These are phyloP conservation scores for Diaporthe citriasiana DNA, from an alignment of 2,329 filamentous ascomycete species.

Conservation along the genomic window DNA sequence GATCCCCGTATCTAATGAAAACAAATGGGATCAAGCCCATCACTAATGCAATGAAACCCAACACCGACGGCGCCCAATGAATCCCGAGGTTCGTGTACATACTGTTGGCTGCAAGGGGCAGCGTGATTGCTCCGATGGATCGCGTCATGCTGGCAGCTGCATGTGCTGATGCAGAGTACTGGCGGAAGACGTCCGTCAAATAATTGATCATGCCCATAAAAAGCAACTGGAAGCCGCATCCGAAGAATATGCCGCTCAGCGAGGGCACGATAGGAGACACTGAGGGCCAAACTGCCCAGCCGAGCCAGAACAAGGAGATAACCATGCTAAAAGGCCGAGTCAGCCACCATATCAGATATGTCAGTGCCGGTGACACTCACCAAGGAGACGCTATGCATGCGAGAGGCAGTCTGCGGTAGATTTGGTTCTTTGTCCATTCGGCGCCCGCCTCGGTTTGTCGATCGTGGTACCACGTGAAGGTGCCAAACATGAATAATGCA, in stretches of 20 bases:
- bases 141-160: constrained; percentile 22
- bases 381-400: constrained; percentile 15
- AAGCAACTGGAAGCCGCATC: constrained; percentile 16
- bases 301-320: constrained; percentile 12
- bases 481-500: not conserved
- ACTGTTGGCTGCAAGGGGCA: constrained; percentile 19
- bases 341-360: not conserved
- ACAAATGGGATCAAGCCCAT: constrained; percentile 5
- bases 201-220: constrained; percentile 25
- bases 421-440: not conserved
- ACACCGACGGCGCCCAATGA: constrained; percentile 14
- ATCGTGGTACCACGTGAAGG: constrained; percentile 13
- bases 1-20: constrained; percentile 1
- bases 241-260: constrained; percentile 14
- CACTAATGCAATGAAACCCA: constrained; percentile 7
- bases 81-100: constrained; percentile 6
- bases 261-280: constrained; percentile 2
- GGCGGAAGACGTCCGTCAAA: constrained; percentile 12
- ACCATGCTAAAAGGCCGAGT: not conserved
- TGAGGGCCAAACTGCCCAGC: constrained; percentile 11
- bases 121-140: constrained; percentile 8
- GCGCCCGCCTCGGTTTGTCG: not conserved
- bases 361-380: not conserved
- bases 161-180: constrained; percentile 14
- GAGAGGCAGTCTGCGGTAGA: constrained; percentile 19